Conservation (phyloP, 495 filamentous ascomycete genomes). For the Hyaloscypha finlandica region DNA sequence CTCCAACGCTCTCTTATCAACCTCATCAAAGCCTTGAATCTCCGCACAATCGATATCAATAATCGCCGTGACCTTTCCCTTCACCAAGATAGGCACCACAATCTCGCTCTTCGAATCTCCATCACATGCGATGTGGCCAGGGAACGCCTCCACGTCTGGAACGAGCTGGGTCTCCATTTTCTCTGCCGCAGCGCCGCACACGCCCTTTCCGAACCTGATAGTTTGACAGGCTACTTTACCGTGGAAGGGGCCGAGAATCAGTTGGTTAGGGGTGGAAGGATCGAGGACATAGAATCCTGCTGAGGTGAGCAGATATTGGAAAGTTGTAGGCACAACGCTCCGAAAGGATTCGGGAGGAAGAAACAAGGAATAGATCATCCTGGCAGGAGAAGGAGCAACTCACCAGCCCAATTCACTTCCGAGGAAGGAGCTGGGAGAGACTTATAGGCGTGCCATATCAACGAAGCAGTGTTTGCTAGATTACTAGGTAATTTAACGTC, state of each 20-base stretch:
- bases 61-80: conserved; percentile 67
- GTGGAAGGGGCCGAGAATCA: conserved; percentile 86
- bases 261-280: conserved; percentile 52
- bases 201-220: conserved; percentile 76
- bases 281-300: conserved; percentile 80
- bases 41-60: conserved; percentile 86
- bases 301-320: not conserved
- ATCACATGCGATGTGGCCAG: conserved; percentile 93
- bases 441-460: conserved; percentile 84
- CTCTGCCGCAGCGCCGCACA: conserved; percentile 78
- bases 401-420: conserved; percentile 84
- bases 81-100: conserved; percentile 76
- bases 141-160: conserved; percentile 72
- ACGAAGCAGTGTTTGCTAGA: conserved; percentile 78
- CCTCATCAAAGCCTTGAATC: conserved; percentile 71
- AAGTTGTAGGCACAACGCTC: not conserved
- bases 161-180: conserved; percentile 69
- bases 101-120: conserved; percentile 82
- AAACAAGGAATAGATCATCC: not conserved
- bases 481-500: conserved; percentile 58
- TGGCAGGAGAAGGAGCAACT: not conserved
- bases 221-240: conserved; percentile 88
- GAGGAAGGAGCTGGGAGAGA: conserved; percentile 73
- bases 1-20: conserved; percentile 71
- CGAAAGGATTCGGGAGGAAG: not conserved